Evolutionary conservation across 495 filamentous ascomycete species (phyloP).

Genomic region (Umbilicaria muhlenbergii): DNA sequence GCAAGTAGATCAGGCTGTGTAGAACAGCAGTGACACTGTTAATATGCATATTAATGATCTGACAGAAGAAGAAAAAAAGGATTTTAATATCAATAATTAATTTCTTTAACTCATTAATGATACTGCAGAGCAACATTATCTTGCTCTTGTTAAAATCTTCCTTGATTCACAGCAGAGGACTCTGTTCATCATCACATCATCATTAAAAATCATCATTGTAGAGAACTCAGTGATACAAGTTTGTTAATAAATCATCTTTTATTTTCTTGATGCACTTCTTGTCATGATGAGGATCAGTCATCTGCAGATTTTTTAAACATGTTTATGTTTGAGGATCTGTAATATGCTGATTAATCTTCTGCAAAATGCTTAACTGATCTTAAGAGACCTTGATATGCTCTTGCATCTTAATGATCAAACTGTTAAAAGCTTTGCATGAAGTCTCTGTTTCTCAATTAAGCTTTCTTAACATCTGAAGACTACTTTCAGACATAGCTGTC

Average conservation of each 20-base stretch:
- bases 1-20: slow-evolving; percentile 25
- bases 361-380: not conserved
- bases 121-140: slow-evolving; percentile 29
- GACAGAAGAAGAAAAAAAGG: slow-evolving; percentile 33
- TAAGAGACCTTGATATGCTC: not conserved
- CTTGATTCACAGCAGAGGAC: slow-evolving; percentile 29
- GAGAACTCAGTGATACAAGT: slow-evolving; percentile 29
- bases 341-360: slow-evolving; percentile 3
- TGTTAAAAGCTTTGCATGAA: not conserved
- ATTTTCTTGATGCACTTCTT: slow-evolving; percentile 22
- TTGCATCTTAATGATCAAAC: not conserved
- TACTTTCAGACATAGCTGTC: slow-evolving; percentile 2
- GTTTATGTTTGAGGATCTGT: not conserved
- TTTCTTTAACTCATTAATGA: slow-evolving; percentile 16
- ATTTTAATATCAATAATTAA: not conserved
- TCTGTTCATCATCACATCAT: slow-evolving; percentile 17
- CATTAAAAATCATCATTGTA: slow-evolving; percentile 19
- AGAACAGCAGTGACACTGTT: slow-evolving; percentile 27
- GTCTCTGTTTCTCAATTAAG: slow-evolving; percentile 1
- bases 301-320: slow-evolving; percentile 14
- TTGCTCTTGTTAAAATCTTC: slow-evolving; percentile 32
- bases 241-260: slow-evolving; percentile 26
- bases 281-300: slow-evolving; percentile 20
- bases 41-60: slow-evolving; percentile 19
- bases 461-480: slow-evolving; percentile 2